Conservation (phyloP, 2,329 filamentous ascomycete genomes). For the Trichoderma brevicompactum region DNA sequence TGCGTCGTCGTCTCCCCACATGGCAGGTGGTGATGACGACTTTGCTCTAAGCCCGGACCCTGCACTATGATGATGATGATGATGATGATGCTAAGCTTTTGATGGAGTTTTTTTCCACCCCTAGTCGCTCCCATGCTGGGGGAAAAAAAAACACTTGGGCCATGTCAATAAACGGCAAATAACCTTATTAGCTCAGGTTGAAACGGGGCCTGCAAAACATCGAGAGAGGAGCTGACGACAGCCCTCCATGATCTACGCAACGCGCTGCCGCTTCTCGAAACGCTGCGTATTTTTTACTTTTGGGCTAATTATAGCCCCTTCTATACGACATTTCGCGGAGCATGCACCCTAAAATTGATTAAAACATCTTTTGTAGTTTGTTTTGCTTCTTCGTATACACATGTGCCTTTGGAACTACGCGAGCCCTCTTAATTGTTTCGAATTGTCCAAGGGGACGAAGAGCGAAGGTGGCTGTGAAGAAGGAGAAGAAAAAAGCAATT, state of each 20-base stretch:
- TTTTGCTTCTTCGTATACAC: not conserved
- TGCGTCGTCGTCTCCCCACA: slow-evolving; percentile 12
- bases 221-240: slow-evolving; percentile 12
- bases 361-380: not conserved
- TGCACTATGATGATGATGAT: too few species aligned
- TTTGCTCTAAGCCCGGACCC: not conserved
- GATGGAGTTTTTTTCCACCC: not conserved
- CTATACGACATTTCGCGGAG: slow-evolving; percentile 21
- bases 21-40: slow-evolving; percentile 17
- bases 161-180: slow-evolving; percentile 16
- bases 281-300: not conserved
- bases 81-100: slow-evolving; percentile 2
- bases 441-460: not conserved
- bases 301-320: slow-evolving; percentile 10
- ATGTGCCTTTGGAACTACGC: too few species aligned
- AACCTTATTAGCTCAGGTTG: slow-evolving; percentile 6
- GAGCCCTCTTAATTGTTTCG: not conserved
- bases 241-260: slow-evolving; percentile 6
- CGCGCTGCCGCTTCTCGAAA: not conserved
- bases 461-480: slow-evolving; percentile 7
- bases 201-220: slow-evolving; percentile 14
- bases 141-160: not conserved
- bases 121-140: not conserved
- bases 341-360: not conserved
- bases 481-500: not conserved